Base-by-base conservation (phyloP, 306 rosid species). In the Trifolium dubium region DNA sequence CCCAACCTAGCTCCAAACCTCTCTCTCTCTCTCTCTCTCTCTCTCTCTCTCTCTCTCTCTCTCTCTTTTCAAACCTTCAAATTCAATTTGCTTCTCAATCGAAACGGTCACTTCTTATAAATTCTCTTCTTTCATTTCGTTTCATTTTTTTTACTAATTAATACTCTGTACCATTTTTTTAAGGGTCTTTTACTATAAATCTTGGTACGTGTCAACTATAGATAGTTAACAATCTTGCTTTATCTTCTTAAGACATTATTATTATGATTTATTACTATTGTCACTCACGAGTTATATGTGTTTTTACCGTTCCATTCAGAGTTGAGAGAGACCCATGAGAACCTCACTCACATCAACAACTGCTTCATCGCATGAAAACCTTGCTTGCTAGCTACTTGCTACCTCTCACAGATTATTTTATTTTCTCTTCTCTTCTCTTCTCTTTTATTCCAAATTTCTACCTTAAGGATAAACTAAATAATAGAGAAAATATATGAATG, bases 1-100 rank as follows among this genome's bases (percentile, higher is more conserved):
- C 87, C 84, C 77, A 76, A 67, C 82, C 86, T 76, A 71, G 17
- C 56, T 6, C 86, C 81, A 55, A 0, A 14, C 73, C 87, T 68
- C 59, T 7, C 37, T 35, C 39, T 35, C 39, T 49, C 51, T 47
- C 39, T 35, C 39, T 49, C 51, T 47, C 39, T 35, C 39, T 49
- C 51, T 47, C 87, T 68, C 59, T 7, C 37, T 35, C 87, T 68
- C 59, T 7, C 37, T 35, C 87, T 68, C 59, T 7, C 37, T 35
- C 39, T 35, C 39, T 49, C 51, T 47, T 14, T 78, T 70, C 65
- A 46, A 34, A 69, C 35, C 34, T 34, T 34, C 8, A 34, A 32
- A 23, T 34, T 34, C 8, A 34, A 32, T 32, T 34, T 34, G 39
- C 39, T 34, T 23, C 23, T 0, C 23, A 23, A 23, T 23, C 23